These are phyloP conservation scores for Fraxinus paxiana DNA, from an alignment of 305 asterid genomes.

Conservation along the genomic window DNA sequence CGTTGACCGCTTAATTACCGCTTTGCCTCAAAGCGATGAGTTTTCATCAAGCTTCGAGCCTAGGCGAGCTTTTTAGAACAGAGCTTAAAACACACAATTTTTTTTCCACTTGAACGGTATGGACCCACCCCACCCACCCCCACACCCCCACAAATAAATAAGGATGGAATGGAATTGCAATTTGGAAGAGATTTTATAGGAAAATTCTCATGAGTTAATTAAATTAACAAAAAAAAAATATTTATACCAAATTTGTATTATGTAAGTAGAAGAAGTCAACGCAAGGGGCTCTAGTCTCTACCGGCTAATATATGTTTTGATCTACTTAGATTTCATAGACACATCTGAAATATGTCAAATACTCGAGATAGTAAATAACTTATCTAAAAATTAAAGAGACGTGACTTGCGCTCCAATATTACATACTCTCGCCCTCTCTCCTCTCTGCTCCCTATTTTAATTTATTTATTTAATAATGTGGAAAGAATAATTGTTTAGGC, in stretches of 20 bases:
- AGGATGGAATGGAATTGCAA: neutral
- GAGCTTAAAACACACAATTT: neutral
- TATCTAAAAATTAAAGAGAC: neutral
- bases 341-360: neutral
- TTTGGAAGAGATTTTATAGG: neutral
- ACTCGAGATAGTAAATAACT: neutral
- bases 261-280: neutral
- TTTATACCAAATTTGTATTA: neutral
- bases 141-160: neutral
- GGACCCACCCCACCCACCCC: neutral
- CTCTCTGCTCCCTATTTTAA: neutral
- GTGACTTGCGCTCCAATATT: neutral
- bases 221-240: no score
- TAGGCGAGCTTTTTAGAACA: no score
- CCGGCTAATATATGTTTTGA: neutral
- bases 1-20: no score
- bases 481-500: neutral
- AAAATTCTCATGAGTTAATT: neutral
- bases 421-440: neutral
- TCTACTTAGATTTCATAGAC: neutral
- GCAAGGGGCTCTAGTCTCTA: neutral
- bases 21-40: no score
- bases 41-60: no score
- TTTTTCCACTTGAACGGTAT: neutral
- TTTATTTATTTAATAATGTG: conserved; percentile 13